Conservation (phyloP, 306 rosid genomes). For the Spatholobus suberectus region DNA sequence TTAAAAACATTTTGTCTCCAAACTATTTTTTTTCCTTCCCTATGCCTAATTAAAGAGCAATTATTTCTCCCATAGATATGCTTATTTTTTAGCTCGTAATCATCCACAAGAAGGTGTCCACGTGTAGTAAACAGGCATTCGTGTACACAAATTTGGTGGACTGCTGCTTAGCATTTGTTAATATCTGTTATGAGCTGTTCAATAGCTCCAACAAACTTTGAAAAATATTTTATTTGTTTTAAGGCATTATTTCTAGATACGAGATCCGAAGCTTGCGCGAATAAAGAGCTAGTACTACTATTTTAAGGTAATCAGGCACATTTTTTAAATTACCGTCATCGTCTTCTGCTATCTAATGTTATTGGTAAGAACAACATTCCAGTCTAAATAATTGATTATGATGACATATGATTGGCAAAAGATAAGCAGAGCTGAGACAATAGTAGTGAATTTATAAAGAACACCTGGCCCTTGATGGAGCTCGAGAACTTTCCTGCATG, state of each 20-base stretch:
- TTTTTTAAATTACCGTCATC: background rate
- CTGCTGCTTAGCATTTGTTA: conserved; percentile 40
- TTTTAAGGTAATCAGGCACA: conserved; percentile 38
- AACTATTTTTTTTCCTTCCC: background rate
- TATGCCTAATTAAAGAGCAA: conserved; percentile 30
- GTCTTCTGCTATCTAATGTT: conserved; percentile 10
- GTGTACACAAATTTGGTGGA: conserved; percentile 47
- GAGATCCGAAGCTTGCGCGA: conserved; percentile 58
- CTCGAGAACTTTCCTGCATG: conserved; percentile 46
- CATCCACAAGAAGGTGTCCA: conserved; percentile 39
- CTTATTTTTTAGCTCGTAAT: conserved; percentile 22
- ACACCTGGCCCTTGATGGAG: conserved; percentile 43
- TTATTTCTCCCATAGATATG: conserved; percentile 31
- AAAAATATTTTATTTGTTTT: conserved; percentile 43
- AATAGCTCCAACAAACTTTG: conserved; percentile 64
- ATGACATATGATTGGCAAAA: background rate
- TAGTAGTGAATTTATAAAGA: conserved; percentile 24
- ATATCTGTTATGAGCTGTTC: conserved; percentile 56
- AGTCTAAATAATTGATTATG: conserved; percentile 4
- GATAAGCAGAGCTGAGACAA: background rate
- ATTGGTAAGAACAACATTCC: conserved; percentile 30
- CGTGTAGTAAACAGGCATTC: conserved; percentile 46
- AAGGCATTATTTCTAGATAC: conserved; percentile 51
- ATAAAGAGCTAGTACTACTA: conserved; percentile 17
- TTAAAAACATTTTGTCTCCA: background rate